Base-by-base conservation (phyloP, 2,329 filamentous ascomycete species). In the Fusarium heterosporum region DNA sequence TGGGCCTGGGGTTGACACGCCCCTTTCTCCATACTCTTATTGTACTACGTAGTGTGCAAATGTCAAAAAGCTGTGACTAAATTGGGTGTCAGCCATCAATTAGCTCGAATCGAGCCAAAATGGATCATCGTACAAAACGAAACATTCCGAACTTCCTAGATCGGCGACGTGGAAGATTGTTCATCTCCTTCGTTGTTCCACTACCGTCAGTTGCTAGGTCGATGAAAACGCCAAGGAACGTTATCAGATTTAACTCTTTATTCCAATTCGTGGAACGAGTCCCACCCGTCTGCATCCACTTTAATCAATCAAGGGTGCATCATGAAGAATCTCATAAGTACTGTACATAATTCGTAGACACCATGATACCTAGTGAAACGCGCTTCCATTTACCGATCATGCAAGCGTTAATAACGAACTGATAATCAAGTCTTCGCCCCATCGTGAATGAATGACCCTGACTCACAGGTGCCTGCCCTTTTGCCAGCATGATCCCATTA, bases 181-280 rank as follows among this genome's bases (percentile, higher is more conserved):
- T 50, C 42, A 53, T 60, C 41, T 43, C 25, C 43, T 45, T 55
- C 22, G 28, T 19, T 12, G 28, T 28, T 46, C 38, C 32, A 32
- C 29, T 25, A n/a, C 16, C 13, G 14, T 30, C 40, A 57, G 63
- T 69, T 69, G 62, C 70, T 63, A 42, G 60, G 68, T 61, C 66
- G 51, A 71, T 68, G 40, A 54, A 53, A 69, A 43, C 56, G 71
- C 71, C 69, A 73, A 73, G 71, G 28, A 51, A 54, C 63, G 8
- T 73, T 73, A 73, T 73, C 71, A 71, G 71, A 73, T 73, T 69
- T 41, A 52, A 17, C 47, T 63, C 54, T 57, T 13, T 49, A 17
- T 48, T 54, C 28, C 56, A 30, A 69, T 64, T 68, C 48, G 66
- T 41, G 16, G 32, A 45, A 16, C 5, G 7, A 13, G 49, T 50